phyloP scores from a whole-genome alignment of 345 rosid genomes.

The Camelina neglecta region DNA sequence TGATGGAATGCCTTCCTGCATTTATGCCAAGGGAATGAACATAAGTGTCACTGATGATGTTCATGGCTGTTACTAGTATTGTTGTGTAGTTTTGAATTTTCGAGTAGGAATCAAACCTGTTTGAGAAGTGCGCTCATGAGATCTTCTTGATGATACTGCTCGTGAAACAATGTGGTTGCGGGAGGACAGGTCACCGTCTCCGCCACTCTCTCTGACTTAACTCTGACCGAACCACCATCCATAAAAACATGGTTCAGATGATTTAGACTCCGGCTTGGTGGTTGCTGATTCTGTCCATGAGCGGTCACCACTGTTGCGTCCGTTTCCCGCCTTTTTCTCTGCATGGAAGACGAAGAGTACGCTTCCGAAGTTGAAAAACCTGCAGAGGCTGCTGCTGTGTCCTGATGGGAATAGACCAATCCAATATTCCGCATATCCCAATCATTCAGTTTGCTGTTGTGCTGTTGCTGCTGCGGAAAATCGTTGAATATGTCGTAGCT shows the following conservation, averaged over 20 bases:
- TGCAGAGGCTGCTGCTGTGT: slow-evolving; percentile 48
- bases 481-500: slow-evolving; percentile 66
- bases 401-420: slow-evolving; percentile 57
- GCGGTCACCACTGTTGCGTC: slow-evolving; percentile 34
- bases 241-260: slow-evolving; percentile 36
- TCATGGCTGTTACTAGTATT: not conserved
- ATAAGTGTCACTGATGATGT: not conserved
- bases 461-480: slow-evolving; percentile 56
- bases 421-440: slow-evolving; percentile 80
- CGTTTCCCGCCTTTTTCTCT: slow-evolving; percentile 52
- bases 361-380: slow-evolving; percentile 52
- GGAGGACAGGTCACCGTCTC: slow-evolving; percentile 50
- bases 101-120: slow-evolving; percentile 54
- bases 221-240: slow-evolving; percentile 49
- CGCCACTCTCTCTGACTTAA: slow-evolving; percentile 68
- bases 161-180: slow-evolving; percentile 51
- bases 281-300: slow-evolving; percentile 31
- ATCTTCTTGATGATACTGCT: slow-evolving; percentile 78
- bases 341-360: slow-evolving; percentile 48
- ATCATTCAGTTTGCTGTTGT: slow-evolving; percentile 49
- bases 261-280: not conserved
- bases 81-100: not conserved
- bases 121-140: slow-evolving; percentile 87
- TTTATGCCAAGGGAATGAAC: slow-evolving; percentile 26
- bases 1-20: slow-evolving; percentile 65